Conservation (phyloP, 805 yeast species). For the Spencermartinsiella europaea region DNA sequence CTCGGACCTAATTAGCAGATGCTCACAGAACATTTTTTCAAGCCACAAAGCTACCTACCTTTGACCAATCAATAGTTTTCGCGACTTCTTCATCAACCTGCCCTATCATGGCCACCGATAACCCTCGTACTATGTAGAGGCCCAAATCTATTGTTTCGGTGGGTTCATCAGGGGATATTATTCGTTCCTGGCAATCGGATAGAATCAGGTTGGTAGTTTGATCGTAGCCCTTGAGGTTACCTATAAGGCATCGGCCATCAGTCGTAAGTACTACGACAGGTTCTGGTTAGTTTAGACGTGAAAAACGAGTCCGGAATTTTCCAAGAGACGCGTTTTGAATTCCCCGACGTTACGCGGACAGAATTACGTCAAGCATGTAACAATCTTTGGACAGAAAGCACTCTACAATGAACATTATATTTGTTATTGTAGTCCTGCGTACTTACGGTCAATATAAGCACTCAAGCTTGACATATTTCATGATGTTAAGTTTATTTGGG, state of each 20-base stretch:
- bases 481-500: neutral
- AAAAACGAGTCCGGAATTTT: too few relatives aligned
- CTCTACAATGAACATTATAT: too few relatives aligned
- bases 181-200: constrained; percentile 26
- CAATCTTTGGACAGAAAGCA: too few relatives aligned
- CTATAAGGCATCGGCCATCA: constrained; percentile 32
- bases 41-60: constrained; percentile 21
- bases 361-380: too few relatives aligned
- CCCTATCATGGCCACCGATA: constrained; percentile 32
- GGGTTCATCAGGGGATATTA: constrained; percentile 24
- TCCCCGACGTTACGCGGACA: too few relatives aligned
- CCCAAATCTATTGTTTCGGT: constrained; percentile 29
- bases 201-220: constrained; percentile 33
- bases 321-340: too few relatives aligned
- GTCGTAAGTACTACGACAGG: constrained; percentile 30
- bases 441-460: constrained; percentile 13
- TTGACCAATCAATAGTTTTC: constrained; percentile 31
- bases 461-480: constrained; percentile 9
- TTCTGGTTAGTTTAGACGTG: constrained; percentile 11
- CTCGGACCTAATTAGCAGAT: constrained; percentile 16
- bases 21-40: constrained; percentile 1
- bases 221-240: constrained; percentile 34
- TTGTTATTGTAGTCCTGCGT: neutral
- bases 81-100: constrained; percentile 30
- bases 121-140: constrained; percentile 33